Evolutionary conservation across 2,329 filamentous ascomycete genomes (phyloP), one percentile per base, ranked within the genome.

Genomic region (Eutypella sp.): DNA sequence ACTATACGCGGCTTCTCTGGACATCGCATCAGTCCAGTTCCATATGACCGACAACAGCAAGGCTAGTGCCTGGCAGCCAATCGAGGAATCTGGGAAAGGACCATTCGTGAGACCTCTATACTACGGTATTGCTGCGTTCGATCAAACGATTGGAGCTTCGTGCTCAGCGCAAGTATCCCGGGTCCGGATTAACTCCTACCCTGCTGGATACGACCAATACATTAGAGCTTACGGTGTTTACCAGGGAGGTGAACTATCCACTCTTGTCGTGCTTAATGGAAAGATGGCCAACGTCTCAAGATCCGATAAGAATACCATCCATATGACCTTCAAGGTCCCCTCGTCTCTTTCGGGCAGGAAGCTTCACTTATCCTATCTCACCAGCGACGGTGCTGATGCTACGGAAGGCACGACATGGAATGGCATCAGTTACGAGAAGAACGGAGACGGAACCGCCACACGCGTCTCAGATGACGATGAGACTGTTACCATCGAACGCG

Each of bases 31-130:
- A 8, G 71, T 76, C 2, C 66, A 74, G 49, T 70, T 76, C 65
- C 74, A 77, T 64, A 75, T 76, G 73, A 76, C 73, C 9, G 72
- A 74, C 57, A 74, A 74, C 57, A 74, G 72, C 48, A 71, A 71
- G 52, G 70, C 72, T 6, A 67, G 67, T 45, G 70, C 73, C 2
- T 77, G 74, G 74, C 68, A 72, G 50, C 74, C 74, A 15, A 61
- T 70, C 31, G 41, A 59, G 16, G 59, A 66, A 47, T 65, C 69
- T 49, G 68, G 63, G 23, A 64, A 58, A 5, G 57, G 61, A 22
- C 66, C 70, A 1, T 68, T 67, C 50, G 71, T 76, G 9, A 68
- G 73, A 22, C 72, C 73, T 1, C 61, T 68, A 39, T 77, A 77
- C 62, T 76, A 76, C 50, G 71, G 69, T 47, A 66, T 72, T 49